Conservation (phyloP, 768 basidiomycete genomes). For the Kwoniella europaea region DNA sequence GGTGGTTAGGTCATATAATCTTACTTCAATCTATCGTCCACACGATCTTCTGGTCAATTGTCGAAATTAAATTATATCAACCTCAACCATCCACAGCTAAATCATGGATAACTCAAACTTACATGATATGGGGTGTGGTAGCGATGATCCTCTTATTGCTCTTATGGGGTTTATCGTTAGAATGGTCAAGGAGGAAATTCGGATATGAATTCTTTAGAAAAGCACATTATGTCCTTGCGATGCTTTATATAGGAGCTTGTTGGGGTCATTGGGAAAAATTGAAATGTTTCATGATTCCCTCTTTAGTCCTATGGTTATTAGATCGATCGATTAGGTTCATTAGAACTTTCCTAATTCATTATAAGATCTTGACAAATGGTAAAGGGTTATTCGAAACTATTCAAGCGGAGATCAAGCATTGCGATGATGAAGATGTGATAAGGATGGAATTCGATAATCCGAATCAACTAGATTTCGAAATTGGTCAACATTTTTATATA, state of each 20-base stretch:
- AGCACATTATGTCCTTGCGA: constrained; percentile 43
- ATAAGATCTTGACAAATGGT: constrained; percentile 32
- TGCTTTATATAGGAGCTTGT: constrained; percentile 41
- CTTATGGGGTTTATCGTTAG: constrained; percentile 31
- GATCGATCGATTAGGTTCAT: constrained; percentile 30
- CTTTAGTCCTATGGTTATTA: constrained; percentile 34
- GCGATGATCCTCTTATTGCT: constrained; percentile 34
- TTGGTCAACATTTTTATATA: constrained; percentile 46
- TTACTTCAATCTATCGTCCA: constrained; percentile 33
- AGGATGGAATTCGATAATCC: constrained; percentile 32
- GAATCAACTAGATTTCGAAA: constrained; percentile 17
- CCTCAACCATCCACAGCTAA: constrained; percentile 34
- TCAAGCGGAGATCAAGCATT: constrained; percentile 28
- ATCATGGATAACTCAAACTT: constrained; percentile 32
- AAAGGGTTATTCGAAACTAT: constrained; percentile 35
- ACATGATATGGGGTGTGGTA: constrained; percentile 42
- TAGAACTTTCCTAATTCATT: constrained; percentile 40
- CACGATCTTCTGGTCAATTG: constrained; percentile 42
- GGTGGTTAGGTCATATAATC: constrained; percentile 46
- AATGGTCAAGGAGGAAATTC: constrained; percentile 30
- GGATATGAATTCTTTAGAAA: constrained; percentile 46
- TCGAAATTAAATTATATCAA: constrained; percentile 41
- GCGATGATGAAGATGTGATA: constrained; percentile 24
- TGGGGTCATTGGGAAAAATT: constrained; percentile 39
- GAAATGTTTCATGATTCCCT: constrained; percentile 41